phyloP scores from a whole-genome alignment of 2,329 filamentous ascomycete genomes.

The Phyllosticta citribraziliensis region DNA sequence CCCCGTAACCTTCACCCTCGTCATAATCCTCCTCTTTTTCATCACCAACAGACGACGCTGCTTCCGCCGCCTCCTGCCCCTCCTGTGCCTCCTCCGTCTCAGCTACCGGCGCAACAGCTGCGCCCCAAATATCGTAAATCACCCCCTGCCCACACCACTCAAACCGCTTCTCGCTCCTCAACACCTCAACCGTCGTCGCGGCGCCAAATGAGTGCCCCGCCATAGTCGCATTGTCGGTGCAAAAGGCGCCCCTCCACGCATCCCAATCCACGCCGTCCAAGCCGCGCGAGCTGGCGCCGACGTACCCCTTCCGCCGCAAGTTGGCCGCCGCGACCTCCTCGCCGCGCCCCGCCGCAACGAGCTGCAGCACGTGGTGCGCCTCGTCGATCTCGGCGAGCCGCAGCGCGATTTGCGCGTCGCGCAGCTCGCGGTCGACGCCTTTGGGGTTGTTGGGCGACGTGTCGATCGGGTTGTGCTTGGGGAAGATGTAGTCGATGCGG shows the following conservation, averaged over 20 bases:
- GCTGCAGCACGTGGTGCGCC: slow-evolving; percentile 46
- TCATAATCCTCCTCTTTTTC: not conserved
- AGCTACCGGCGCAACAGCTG: not conserved
- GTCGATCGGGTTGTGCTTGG: slow-evolving; percentile 40
- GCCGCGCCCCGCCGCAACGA: slow-evolving; percentile 47
- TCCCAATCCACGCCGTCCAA: slow-evolving; percentile 48
- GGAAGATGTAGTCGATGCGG: slow-evolving; percentile 53
- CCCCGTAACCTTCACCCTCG: not conserved
- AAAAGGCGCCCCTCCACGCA: slow-evolving; percentile 47
- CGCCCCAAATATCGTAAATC: slow-evolving; percentile 55
- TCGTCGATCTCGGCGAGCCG: slow-evolving; percentile 56
- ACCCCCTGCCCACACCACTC: slow-evolving; percentile 53
- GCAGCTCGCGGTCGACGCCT: slow-evolving; percentile 51
- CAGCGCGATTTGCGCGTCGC: slow-evolving; percentile 52
- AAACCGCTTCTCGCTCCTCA: slow-evolving; percentile 46
- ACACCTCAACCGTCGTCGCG: slow-evolving; percentile 52
- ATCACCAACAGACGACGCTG: not conserved
- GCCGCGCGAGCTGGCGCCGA: slow-evolving; percentile 50
- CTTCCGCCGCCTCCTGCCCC: no score
- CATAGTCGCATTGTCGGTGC: slow-evolving; percentile 48
- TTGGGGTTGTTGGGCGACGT: slow-evolving; percentile 45
- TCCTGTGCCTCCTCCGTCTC: not conserved
- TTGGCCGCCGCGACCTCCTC: slow-evolving; percentile 43
- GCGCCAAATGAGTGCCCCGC: slow-evolving; percentile 60
- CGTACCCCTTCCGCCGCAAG: slow-evolving; percentile 46